Base-by-base conservation (phyloP, 2,329 filamentous ascomycete species). In the Penicillium sp. region DNA sequence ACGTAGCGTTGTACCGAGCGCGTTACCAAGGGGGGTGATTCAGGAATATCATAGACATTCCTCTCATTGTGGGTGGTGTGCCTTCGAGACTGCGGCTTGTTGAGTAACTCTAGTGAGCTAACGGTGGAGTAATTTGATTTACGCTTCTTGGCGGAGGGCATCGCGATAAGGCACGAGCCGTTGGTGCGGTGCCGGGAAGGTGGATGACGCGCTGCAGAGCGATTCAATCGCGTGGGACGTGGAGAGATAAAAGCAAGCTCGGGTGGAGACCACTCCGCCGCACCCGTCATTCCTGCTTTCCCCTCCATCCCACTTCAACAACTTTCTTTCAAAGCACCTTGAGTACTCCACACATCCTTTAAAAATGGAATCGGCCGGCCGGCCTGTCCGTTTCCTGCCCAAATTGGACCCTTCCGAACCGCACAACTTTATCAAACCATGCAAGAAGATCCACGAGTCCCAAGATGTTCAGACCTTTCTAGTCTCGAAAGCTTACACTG, bases 361-460 rank as follows among this genome's bases (percentile, higher is more conserved):
- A 64, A 64, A 19, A 47, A 70, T 71, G 64, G 59, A 62, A 35
- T 48, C 63, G 19, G 64, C 69, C 33, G 56, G 59, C 21, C 55
- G 60, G 10, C 41, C 62, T 24, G 49, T 67, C 16, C 70, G 70
- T 56, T 77, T 85, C 43, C 68, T 80, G 11, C 63, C 71, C 24
- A 67, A 59, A 16, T 75, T 90, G 48, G 79, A 85, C 68, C 68
- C 74, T 19, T 71, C 74, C 19, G 61, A 69, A 21, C 72, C 80
- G 10, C 84, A 86, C 69, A 70, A 63, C 31, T 97, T 96, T 74
- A 70, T 79, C 52, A 77, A 79, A 43, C 95, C 95, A 0, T 71
- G 73, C 55, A 99, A 98, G 75, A 82, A 82, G 68, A 99, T 99
- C 77, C 83, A 96, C 76, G 90, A 95, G 67, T 88, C 88, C 55